A percentile compares a stretch with the other conserved stretches of the same genome.
These are phyloP conservation scores for Candida tammaniensis DNA, from an alignment of 805 yeast genomes.

Conservation along the genomic window DNA sequence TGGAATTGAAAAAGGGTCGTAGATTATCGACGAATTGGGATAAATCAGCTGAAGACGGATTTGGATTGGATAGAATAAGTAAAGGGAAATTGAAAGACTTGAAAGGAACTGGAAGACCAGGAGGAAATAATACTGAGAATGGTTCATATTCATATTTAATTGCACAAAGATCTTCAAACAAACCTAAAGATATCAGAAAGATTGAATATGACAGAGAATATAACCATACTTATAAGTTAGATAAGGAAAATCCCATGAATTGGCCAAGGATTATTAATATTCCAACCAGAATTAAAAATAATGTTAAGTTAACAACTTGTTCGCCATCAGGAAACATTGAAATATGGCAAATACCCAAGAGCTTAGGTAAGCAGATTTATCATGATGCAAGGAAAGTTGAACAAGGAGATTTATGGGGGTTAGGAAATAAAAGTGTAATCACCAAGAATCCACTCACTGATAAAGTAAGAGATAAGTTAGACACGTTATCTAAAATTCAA, in stretches of 20 bases:
- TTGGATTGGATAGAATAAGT: conserved; percentile 44
- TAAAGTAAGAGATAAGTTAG: conserved; percentile 30
- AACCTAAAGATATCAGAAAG: conserved; percentile 33
- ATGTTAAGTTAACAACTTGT: conserved; percentile 77
- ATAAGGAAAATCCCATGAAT: conserved; percentile 24
- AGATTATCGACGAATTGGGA: conserved; percentile 73
- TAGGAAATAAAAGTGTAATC: conserved; percentile 31
- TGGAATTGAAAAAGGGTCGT: conserved; percentile 83
- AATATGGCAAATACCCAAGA: conserved; percentile 82
- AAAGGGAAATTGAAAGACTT: conserved; percentile 31
- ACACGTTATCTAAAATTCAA: conserved; percentile 33
- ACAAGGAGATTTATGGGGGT: conserved; percentile 88
- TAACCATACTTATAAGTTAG: conserved; percentile 19
- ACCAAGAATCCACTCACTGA: conserved; percentile 31
- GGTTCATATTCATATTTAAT: conserved; percentile 75
- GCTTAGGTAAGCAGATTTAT: conserved; percentile 68
- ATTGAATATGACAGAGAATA: conserved; percentile 38
- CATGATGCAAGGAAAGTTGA: conserved; percentile 86
- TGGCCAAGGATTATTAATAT: conserved; percentile 74
- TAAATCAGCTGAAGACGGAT: conserved; percentile 49
- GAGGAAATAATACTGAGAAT: conserved; percentile 65
- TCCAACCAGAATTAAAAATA: conserved; percentile 79
- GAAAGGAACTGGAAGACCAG: conserved; percentile 77
- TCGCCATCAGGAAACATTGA: conserved; percentile 78
- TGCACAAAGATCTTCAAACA: conserved; percentile 55